Evolutionary conservation across 2,329 filamentous ascomycete species (phyloP).

Genomic region (Phyllachora maydis): DNA sequence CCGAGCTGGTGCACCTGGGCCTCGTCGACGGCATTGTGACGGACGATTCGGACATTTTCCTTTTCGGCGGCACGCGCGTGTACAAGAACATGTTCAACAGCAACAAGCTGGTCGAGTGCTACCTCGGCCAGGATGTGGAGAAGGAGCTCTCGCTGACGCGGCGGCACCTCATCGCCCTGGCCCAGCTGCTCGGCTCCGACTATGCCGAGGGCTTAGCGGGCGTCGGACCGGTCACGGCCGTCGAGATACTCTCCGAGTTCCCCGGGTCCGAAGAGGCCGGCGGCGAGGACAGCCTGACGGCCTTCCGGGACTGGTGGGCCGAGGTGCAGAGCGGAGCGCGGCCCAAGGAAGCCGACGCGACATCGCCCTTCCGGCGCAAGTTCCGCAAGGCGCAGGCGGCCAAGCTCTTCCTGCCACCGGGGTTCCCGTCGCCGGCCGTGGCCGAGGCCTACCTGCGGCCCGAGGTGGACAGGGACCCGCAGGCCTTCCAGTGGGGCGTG

Average conservation of each 20-base stretch:
- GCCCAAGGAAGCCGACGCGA: slow-evolving; percentile 37
- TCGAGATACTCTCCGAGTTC: slow-evolving; percentile 91
- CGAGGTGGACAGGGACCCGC: slow-evolving; percentile 60
- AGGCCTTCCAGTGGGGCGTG: slow-evolving; percentile 85
- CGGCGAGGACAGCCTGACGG: slow-evolving; percentile 40
- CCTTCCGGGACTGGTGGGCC: slow-evolving; percentile 77
- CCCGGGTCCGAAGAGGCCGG: too few species aligned
- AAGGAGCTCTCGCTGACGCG: slow-evolving; percentile 75
- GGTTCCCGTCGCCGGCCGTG: slow-evolving; percentile 63
- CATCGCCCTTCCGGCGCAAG: slow-evolving; percentile 56
- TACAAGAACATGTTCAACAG: slow-evolving; percentile 99
- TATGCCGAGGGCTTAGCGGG: slow-evolving; percentile 86
- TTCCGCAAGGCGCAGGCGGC: slow-evolving; percentile 62
- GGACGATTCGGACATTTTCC: slow-evolving; percentile 88
- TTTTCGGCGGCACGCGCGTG: slow-evolving; percentile 87
- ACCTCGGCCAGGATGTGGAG: slow-evolving; percentile 64
- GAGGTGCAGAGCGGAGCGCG: slow-evolving; percentile 51
- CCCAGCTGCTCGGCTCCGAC: slow-evolving; percentile 80
- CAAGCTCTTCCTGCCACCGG: slow-evolving; percentile 67
- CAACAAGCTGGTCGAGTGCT: slow-evolving; percentile 95
- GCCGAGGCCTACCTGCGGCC: slow-evolving; percentile 69
- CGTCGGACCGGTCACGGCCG: slow-evolving; percentile 80
- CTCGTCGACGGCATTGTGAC: slow-evolving; percentile 96
- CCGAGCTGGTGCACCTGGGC: slow-evolving; percentile 66
- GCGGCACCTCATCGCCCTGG: slow-evolving; percentile 73